Conservation (phyloP, 2,329 filamentous ascomycete genomes). For the Penicillium sp. region DNA sequence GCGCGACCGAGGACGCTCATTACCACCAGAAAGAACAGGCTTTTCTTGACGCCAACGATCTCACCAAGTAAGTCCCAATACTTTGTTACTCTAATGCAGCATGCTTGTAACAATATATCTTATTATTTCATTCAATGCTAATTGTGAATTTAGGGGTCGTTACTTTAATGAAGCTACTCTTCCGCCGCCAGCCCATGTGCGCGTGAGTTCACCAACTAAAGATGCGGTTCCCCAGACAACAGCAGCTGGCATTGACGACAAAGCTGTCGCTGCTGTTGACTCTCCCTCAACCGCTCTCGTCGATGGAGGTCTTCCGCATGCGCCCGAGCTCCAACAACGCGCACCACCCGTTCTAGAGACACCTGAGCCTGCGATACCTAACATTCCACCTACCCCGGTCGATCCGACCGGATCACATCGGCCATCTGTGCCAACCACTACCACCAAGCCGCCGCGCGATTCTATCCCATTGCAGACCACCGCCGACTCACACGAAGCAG, state of each 20-base stretch:
- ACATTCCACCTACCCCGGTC: constrained; percentile 10
- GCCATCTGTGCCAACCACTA: constrained; percentile 11
- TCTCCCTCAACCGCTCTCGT: constrained; percentile 11
- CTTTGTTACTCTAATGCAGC: constrained; percentile 4
- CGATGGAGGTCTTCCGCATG: constrained; percentile 16
- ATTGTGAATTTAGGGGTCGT: constrained; percentile 47
- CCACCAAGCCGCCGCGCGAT: constrained; percentile 12
- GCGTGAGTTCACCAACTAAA: constrained; percentile 22
- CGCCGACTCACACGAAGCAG: constrained; percentile 52
- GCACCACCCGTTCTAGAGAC: constrained; percentile 1
- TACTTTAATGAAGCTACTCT: constrained; percentile 56
- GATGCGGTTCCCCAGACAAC: constrained; percentile 27
- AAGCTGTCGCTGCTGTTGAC: constrained; percentile 24
- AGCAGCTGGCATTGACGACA: constrained; percentile 35
- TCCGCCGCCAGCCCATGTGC: constrained; percentile 38
- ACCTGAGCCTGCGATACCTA: constrained; percentile 6
- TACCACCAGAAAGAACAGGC: constrained; percentile 50
- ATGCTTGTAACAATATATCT: background rate
- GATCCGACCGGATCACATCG: constrained; percentile 6
- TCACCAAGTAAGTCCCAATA: constrained; percentile 51
- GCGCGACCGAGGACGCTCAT: constrained; percentile 50
- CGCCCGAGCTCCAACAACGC: constrained; percentile 10
- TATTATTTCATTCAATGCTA: constrained; percentile 16
- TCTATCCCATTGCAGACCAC: constrained; percentile 17
- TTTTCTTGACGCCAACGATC: constrained; percentile 57